Evolutionary conservation across 331 rosid genomes (phyloP), one percentile per base, ranked within the genome.

Genomic region (Rosa hybrid): DNA sequence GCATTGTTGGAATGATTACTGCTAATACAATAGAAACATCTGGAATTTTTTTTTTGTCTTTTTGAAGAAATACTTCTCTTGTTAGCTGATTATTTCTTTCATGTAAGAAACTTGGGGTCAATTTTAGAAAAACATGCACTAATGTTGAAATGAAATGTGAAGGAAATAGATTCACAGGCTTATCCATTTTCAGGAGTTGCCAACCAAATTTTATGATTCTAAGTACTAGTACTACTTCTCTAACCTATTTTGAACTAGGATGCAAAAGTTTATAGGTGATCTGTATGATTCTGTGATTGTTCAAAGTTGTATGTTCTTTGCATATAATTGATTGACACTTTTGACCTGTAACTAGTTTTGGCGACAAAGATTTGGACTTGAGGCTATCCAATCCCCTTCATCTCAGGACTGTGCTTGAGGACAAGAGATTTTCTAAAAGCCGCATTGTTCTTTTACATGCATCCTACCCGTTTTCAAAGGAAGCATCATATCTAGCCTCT

Each of bases 401-500:
- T 87, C 98, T 94, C 70, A 94, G 90, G 64, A 83, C 73, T 20
- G 86, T 94, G 78, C 91, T 94, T 16, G 98, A 90, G 87, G 98
- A 94, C 82, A 87, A 88, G 90, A 91, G 97, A 85, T 94, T 77
- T 81, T 86, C 84, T 5, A 87, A 89, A 68, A 86, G 89, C 79
- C 88, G 96, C 71, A 77, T 94, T 30, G 98, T 94, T 83, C 90
- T 94, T 41, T 81, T 94, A 77, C 98, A 92, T 81, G 91, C 96
- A 56, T 92, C 98, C 21, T 95, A 95, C 83, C 98, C 98, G 25
- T 95, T 89, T 86, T 92, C 98, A 42, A 92, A 67, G 86, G 98
- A 94, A 88, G 98, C 98, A 13, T 94, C 98, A 62, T 90, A 90
- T 82, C 90, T 94, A 38, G 96, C 98, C 70, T 90, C 97, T 76